Evolutionary conservation across 2,329 filamentous ascomycete genomes (phyloP).

Genomic region (Cercospora sp.): DNA sequence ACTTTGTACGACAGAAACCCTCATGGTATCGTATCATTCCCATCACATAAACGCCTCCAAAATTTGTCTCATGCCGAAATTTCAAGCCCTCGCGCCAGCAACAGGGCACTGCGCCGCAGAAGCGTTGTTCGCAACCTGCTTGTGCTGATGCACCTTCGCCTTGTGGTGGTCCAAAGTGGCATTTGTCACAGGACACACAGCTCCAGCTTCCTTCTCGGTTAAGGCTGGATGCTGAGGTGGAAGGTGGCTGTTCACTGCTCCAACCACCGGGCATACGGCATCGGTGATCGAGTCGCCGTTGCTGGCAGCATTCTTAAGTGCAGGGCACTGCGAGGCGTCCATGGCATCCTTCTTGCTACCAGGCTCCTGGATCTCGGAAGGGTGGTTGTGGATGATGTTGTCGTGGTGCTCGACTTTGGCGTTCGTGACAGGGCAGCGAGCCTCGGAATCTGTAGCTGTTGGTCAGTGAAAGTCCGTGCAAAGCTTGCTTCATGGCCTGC

Average conservation of each 20-base stretch:
- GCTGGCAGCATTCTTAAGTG: constrained; percentile 42
- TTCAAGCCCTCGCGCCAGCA: constrained; percentile 34
- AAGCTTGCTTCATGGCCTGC: background rate
- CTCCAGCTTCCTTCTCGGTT: constrained; percentile 40
- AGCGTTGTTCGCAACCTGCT: constrained; percentile 42
- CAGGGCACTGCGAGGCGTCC: constrained; percentile 45
- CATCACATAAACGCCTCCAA: background rate
- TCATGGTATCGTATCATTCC: background rate
- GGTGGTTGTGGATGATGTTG: constrained; percentile 44
- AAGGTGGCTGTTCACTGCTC: constrained; percentile 43
- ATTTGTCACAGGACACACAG: constrained; percentile 48
- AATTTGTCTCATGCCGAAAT: background rate
- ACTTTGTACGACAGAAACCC: background rate
- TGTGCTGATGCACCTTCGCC: constrained; percentile 45
- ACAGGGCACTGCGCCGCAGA: constrained; percentile 46
- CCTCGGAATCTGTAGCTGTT: constrained; percentile 39
- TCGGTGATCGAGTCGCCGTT: constrained; percentile 44
- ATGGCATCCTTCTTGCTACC: constrained; percentile 28
- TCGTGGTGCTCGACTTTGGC: constrained; percentile 49
- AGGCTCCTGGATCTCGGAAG: constrained; percentile 36
- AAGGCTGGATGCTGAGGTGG: constrained; percentile 47
- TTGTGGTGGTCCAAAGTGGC: constrained; percentile 47
- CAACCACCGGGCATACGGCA: constrained; percentile 47
- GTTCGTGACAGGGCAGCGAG: constrained; percentile 48
- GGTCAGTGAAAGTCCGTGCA: background rate